phyloP scores from a whole-genome alignment of 345 rosid species.

The Populus alba region DNA sequence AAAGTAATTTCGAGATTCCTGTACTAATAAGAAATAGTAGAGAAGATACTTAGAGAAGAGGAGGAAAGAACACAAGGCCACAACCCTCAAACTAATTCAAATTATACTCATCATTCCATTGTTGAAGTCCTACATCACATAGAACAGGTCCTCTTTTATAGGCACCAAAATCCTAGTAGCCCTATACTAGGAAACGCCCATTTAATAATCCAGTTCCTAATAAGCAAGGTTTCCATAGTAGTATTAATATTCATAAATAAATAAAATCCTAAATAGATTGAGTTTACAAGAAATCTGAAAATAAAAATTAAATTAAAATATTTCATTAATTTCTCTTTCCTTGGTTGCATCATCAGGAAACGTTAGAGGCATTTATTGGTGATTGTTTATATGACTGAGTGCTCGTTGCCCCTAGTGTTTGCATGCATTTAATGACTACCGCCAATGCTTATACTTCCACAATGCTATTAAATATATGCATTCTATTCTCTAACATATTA shows the following conservation, averaged over 20 bases:
- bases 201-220: background rate
- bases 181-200: background rate
- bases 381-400: background rate
- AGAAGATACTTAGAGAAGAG: background rate
- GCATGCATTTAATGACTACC: background rate
- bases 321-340: background rate
- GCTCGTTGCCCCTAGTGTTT: background rate
- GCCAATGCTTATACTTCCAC: background rate
- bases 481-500: background rate
- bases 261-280: background rate
- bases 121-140: background rate
- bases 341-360: background rate
- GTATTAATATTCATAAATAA: background rate
- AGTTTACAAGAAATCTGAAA: background rate
- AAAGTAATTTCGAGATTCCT: too few relatives aligned
- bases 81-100: background rate
- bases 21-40: background rate
- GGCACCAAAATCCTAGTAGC: background rate
- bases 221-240: background rate
- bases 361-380: background rate
- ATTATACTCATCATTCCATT: background rate
- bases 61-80: background rate
- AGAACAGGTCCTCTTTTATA: background rate
- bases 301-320: too few relatives aligned
- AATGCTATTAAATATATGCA: background rate